Percentiles rank a stretch among this genome's conserved stretches.
phyloP scores from a whole-genome alignment of 257 asterid genomes.

The Echium plantagineum region DNA sequence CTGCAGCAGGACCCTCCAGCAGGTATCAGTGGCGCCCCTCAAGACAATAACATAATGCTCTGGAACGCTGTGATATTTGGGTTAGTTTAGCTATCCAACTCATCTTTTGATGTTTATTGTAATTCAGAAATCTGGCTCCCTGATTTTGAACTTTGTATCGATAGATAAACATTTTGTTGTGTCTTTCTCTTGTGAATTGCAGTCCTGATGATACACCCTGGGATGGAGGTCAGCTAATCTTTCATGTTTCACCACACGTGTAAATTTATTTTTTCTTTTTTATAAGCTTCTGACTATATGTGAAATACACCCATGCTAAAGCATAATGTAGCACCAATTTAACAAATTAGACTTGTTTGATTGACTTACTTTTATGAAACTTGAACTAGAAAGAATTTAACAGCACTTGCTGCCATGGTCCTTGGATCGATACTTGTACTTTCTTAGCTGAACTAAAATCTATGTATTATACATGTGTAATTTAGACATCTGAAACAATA shows the following conservation, averaged over 20 bases:
- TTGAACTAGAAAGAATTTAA: background rate
- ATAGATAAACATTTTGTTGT: background rate
- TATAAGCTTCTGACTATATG: background rate
- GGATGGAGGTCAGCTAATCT: conserved; percentile 78
- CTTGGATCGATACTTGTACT: background rate
- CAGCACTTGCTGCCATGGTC: background rate
- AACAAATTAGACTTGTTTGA: background rate
- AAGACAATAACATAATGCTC: conserved; percentile 81
- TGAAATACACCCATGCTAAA: background rate
- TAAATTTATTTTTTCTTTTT: no score
- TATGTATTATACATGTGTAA: no score
- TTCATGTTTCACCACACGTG: background rate
- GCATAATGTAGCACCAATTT: no score
- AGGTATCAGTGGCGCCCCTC: conserved; percentile 94
- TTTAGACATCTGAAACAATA: background rate
- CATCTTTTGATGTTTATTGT: background rate
- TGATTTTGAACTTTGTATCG: background rate
- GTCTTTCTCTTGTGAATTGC: conserved; percentile 11
- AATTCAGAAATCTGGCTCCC: background rate
- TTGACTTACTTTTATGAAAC: background rate
- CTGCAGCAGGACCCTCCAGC: conserved; percentile 95
- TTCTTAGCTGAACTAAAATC: background rate
- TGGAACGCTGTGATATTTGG: conserved; percentile 96
- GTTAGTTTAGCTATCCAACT: conserved; percentile 17
- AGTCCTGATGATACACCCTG: conserved; percentile 95